Base-by-base conservation (phyloP, 2,329 filamentous ascomycete genomes). In the Pseudopyrenochaeta lycopersici region DNA sequence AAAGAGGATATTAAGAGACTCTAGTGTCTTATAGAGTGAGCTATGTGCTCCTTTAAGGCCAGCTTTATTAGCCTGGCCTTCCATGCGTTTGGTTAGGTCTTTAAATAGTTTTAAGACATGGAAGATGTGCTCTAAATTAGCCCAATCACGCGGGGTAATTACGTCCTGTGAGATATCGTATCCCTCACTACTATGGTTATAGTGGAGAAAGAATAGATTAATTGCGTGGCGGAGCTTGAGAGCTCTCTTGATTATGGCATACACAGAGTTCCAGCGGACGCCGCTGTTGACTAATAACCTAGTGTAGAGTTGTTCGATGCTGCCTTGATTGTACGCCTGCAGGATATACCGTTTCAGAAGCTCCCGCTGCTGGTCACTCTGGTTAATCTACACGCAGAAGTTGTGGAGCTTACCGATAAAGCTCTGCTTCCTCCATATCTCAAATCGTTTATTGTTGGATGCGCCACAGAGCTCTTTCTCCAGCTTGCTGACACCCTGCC, bases 251-350 rank as follows among this genome's bases (percentile, higher is more conserved):
- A 48, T 31, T 23, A 40, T 48, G 11, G 11, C 15, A 10, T 39
- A 48, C 14, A 48, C 33, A 31, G 46, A 41, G 20, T 48, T 48
- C 46, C 35, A 48, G 35, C 46, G 46, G 9, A 31, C 12, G 3
- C 20, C 14, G 12, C 33, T 21, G 20, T 48, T 23, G 40, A 30
- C 35, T 17, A 47, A 21, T 20, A 23, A n/a, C 31, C 31, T 47
- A 47, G 44, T 47, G 44, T 38, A 39, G 17, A 27, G 23, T 4
- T 27, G 4, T 27, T 27, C 23, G 23, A 27, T 27, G 9, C 23
- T 27, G 9, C 23, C 14, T 27, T 9, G 4, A 27, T 27, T 27
- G 9, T 27, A 27, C 23, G 23, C 23, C 23, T 27, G 9, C 9
- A 27, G 9, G 23, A 39, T 39, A 47, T 39, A 14, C 31, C 27